Evolutionary conservation across 495 filamentous ascomycete genomes (phyloP), one percentile per base, ranked within the genome.

Genomic region (Penicillium ochrochloron): DNA sequence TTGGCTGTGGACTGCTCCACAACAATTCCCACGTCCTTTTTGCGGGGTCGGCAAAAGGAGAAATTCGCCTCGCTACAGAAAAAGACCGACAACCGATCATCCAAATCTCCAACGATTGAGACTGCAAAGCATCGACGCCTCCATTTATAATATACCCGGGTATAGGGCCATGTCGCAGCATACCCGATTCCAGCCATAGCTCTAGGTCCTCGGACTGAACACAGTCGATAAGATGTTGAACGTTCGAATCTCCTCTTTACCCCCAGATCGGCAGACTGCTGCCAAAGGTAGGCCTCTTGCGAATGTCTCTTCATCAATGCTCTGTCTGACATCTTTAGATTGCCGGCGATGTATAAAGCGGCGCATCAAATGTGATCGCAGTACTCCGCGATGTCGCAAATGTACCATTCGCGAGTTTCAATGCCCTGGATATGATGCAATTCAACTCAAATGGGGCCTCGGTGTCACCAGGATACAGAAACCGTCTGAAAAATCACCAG

Each of bases 301-400:
- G 5, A 15, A 48, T 21, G 6, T 10, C 15, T 15, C 8, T 2
- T 21, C 10, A 10, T 54, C 27, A 23, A 23, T 25, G 15, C 27
- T n/a, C 12, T 46, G 17, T 27, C 42, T 48, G 25, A 59, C 37
- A 12, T 48, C 2, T 34, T 3, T 23, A 59, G 57, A 59, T 33
- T 59, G 57, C 57, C 57, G 57, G 19, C 41, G 42, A n/a, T 59
- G 57, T 41, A 59, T 31, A 3, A 59, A 59, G 27, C 57, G 57
- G 14, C 57, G 57, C 39, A 59, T 59, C 14, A 59, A 59, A 33
- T 59, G 57, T 34, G 57, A 59, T 31, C 57, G 57, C 14, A 59
- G 9, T 5, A 46, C 23, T 14, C 57, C 57, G 27, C 37, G 57
- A 34, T 59, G 57, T 19, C 57, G 25, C 4, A 59, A 59, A 50